These are phyloP conservation scores for Fusarium metavorans DNA, from an alignment of 2,329 filamentous ascomycete species.

Conservation along the genomic window DNA sequence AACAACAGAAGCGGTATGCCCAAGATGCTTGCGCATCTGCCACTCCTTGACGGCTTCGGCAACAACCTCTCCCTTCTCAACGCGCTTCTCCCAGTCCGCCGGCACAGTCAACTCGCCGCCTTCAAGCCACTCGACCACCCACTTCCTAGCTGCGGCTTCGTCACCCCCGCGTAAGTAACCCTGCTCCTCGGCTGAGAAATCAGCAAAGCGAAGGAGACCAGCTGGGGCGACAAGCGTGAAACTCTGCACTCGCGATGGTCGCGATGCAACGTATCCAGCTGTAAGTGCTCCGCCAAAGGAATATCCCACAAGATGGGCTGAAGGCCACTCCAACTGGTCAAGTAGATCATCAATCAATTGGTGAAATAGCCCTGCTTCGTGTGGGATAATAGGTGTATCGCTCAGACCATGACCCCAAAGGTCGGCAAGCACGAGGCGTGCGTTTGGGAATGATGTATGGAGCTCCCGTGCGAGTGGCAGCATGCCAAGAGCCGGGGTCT, in stretches of 20 bases:
- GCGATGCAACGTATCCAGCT: conserved; percentile 51
- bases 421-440: conserved; percentile 59
- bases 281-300: conserved; percentile 61
- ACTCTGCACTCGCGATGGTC: conserved; percentile 46
- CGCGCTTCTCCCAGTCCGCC: conserved; percentile 57
- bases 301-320: conserved; percentile 60
- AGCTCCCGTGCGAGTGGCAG: conserved; percentile 55
- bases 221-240: conserved; percentile 61
- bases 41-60: conserved; percentile 61
- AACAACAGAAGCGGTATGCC: conserved; percentile 59
- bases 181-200: conserved; percentile 46
- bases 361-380: conserved; percentile 58
- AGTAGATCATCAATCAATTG: conserved; percentile 54
- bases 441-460: conserved; percentile 47
- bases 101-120: conserved; percentile 57
- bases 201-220: conserved; percentile 51
- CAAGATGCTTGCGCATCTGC: conserved; percentile 59
- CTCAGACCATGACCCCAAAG: conserved; percentile 67
- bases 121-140: conserved; percentile 56
- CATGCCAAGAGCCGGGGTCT: conserved; percentile 63
- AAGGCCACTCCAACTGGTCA: conserved; percentile 54
- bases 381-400: conserved; percentile 58
- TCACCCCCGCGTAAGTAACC: conserved; percentile 40
- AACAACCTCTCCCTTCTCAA: conserved; percentile 57
- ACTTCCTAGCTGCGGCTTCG: conserved; percentile 49